Conservation (phyloP, 192 early-diverging fungal genomes). For the Podila epicladia region DNA sequence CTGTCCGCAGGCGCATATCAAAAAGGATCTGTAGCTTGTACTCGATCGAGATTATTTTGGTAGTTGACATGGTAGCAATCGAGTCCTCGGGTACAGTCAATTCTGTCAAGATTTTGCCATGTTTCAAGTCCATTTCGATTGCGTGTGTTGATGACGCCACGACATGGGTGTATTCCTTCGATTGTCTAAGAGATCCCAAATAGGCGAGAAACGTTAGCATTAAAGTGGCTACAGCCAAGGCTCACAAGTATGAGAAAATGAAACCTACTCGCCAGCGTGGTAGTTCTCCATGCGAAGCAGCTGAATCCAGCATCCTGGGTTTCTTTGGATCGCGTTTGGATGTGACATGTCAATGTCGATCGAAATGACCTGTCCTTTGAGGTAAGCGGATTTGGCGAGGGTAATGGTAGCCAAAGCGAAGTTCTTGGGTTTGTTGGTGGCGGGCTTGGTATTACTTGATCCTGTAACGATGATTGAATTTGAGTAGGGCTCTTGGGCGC, state of each 20-base stretch:
- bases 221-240: neutral
- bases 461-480: constrained; percentile 10
- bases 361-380: constrained; percentile 9
- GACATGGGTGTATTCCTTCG: constrained; percentile 26
- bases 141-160: neutral
- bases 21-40: constrained; percentile 29
- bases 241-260: neutral
- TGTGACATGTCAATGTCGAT: constrained; percentile 10
- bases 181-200: constrained; percentile 3
- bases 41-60: constrained; percentile 27
- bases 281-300: constrained; percentile 28
- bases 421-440: constrained; percentile 31
- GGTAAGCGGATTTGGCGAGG: constrained; percentile 16
- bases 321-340: constrained; percentile 14
- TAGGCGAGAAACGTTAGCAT: neutral
- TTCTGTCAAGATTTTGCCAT: constrained; percentile 18
- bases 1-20: constrained; percentile 23
- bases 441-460: constrained; percentile 17
- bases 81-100: constrained; percentile 25
- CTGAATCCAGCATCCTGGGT: constrained; percentile 45
- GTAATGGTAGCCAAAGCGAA: constrained; percentile 15
- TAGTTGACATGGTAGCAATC: constrained; percentile 8
- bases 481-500: constrained; percentile 2
- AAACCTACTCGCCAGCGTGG: constrained; percentile 32
- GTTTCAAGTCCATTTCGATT: neutral